phyloP scores from a whole-genome alignment of 805 yeast species.

The Ogataea nakhonphanomensis region DNA sequence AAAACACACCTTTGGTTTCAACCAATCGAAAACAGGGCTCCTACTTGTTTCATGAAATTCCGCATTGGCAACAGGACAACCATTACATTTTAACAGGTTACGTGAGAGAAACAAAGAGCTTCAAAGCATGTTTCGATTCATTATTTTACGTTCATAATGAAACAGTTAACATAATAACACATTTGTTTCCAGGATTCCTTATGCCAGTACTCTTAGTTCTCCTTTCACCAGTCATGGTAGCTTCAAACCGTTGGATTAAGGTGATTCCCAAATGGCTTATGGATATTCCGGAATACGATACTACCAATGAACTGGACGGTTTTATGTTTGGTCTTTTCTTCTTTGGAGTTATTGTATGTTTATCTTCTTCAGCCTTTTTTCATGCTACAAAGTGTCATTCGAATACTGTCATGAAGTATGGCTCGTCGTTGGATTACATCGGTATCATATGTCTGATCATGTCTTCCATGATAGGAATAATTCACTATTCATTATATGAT shows the following conservation, averaged over 20 bases:
- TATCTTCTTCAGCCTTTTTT: constrained; percentile 47
- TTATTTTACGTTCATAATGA: constrained; percentile 50
- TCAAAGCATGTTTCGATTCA: constrained; percentile 37
- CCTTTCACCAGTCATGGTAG: constrained; percentile 23
- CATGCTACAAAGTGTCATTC: constrained; percentile 53
- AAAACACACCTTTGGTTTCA: background rate
- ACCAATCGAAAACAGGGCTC: background rate
- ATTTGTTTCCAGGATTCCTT: constrained; percentile 43
- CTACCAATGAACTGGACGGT: constrained; percentile 35
- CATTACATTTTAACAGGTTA: constrained; percentile 50
- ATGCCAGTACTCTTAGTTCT: constrained; percentile 24
- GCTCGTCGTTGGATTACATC: constrained; percentile 52
- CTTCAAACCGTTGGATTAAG: constrained; percentile 17
- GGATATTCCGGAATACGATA: constrained; percentile 26
- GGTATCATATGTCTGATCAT: constrained; percentile 52
- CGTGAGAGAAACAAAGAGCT: constrained; percentile 44
- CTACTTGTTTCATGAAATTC: constrained; percentile 40
- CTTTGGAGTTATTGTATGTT: constrained; percentile 42
- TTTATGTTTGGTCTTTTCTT: constrained; percentile 43
- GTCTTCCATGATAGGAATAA: constrained; percentile 40
- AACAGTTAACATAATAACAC: constrained; percentile 50
- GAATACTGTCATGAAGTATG: constrained; percentile 37
- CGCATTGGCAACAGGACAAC: constrained; percentile 56
- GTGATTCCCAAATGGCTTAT: constrained; percentile 24
- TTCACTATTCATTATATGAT: constrained; percentile 44